Base-by-base conservation (phyloP, 1,284 basidiomycete genomes). In the Trichosporon sp. region DNA sequence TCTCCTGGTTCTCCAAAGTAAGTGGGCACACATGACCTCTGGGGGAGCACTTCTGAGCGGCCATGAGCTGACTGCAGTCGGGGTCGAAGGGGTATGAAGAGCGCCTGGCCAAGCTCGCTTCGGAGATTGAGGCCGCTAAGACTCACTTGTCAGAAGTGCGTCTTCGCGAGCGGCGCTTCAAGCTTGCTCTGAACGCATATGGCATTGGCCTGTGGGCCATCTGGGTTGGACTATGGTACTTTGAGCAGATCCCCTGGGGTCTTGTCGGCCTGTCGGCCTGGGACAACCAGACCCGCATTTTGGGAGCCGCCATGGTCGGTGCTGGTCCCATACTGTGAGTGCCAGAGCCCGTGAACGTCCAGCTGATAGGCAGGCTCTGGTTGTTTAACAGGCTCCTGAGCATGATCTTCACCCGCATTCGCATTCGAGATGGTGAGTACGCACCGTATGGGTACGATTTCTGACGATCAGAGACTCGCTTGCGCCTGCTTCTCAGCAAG, bases 121-220 rank as follows among this genome's bases (percentile, higher is more conserved):
- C 75, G 21, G 80, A 83, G 29, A 84, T 85, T 67, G 71, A 75
- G 31, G 75, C 78, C 14, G 80, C 82, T 25, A 90, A 95, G 78
- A 85, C 86, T 34, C 86, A 88, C 65, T 86, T 99, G 8, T 88
- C 91, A 1, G 93, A 95, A 75, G 91, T 98, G 72, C 87, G 91
- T 10, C 81, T 92, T 57, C 87, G 94, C 25, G 90, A 97, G 78
- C 86, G 92, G 37, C 85, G 94, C 2, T 84, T 91, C 2, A 89
- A 88, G 11, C 83, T 95, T 54, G 82, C 90, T 31, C 86, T 91
- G 56, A 94, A 94, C 0, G 78, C 92, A 5, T 95, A 92, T 75
- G 88, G 92, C 0, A 80, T 95, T 68, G 85, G 87, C 0, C 78
- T 85, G 36, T 98, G 94, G 94, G 84, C 86, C 31, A 77, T 86